Evolutionary conservation across 2,329 filamentous ascomycete species (phyloP), one percentile per base, ranked within the genome.

Genomic region (Xylariales sp.): DNA sequence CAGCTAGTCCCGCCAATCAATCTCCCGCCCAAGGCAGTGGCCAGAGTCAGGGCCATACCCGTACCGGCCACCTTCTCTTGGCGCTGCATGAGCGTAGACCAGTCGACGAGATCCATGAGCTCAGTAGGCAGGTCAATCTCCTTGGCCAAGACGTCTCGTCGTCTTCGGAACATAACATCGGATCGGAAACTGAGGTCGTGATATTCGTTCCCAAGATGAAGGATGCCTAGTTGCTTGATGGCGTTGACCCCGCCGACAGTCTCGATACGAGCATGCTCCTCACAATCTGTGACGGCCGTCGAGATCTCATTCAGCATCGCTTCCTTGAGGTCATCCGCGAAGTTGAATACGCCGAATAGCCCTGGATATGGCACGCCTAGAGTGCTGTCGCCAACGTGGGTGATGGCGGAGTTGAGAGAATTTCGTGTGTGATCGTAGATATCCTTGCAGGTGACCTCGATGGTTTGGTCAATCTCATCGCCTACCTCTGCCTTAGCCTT

Each of bases 11-110:
- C 92, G 67, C 94, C 93, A 46, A 99, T 83, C 76, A 96, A 85
- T 55, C 93, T 88, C 56, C 91, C 89, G 64, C 95, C 93, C 4
- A 98, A 84, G 1, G 97, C 93, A 64, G 93, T 94, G 9, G 92
- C 92, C 43, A 97, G 87, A 1, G 96, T 99, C 76, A 99, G 86
- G 5, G 95, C 96, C 91, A 99, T 94, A 71, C 96, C 92, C 3
- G 94, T 97, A 46, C 95, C 93, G 5, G 95, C 94, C 64, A 97
- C 86, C 85, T 98, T 99, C 81, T 99, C 96, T 78, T 98, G 95
- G 62, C 90, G 87, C 76, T 97, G 93, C 83, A 97, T 86, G 5
- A 98, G 82, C 10, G 89, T 92, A 18, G 89, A 86, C 79, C 94
- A 85, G 79, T 99, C 96, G 75, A 99, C 93, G 84, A 99, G 98